Base-by-base conservation (phyloP, 2,329 filamentous ascomycete genomes). In the Microsporum audouinii region DNA sequence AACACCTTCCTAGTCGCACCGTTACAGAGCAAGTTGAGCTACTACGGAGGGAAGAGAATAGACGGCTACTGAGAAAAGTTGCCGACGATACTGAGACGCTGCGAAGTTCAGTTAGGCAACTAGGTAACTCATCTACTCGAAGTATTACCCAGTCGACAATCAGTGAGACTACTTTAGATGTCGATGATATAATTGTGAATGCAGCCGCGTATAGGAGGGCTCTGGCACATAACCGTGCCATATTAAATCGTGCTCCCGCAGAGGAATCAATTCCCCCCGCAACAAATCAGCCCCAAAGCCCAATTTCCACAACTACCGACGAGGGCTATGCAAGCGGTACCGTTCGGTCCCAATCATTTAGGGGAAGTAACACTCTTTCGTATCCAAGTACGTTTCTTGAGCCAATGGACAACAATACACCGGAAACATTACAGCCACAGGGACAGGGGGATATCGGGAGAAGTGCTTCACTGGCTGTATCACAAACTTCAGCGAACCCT, bases 61-160 rank as follows among this genome's bases (percentile, higher is more conserved):
- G 70, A 53, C 65, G 65, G 23, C 72, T 75, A 3, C 71, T 75
- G 29, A 65, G 70, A 57, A 71, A 69, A 61, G 70, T 74, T 29
- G 70, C 67, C n/a, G 70, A 74, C 60, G 72, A 75, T 61, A 72
- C 72, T 17, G 68, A 66, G 17, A 73, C 73, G 1, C 64, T 75
- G 55, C 68, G 70, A 34, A 68, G 67, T 23, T 66, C 66, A 14
- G 67, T 63, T 39, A 70, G 69, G 62, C 63, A 59, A 41, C 72
- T 69, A 43, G 68, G 67, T 34, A 64, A 66, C 31, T 65, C 66
- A 33, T 65, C 67, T 34, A 70, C 69, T n/a, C 63, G 69, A 45
- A 68, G 66, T 51, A 68, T 68, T 53, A 66, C 68, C n/a, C 66
- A 65, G 41, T 68, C 68, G 4, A 68, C 69, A 5, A 63, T 68